Evolutionary conservation across 192 early-diverging fungal species (phyloP), one percentile per base, ranked within the genome.

Genomic region (Kappamyces sp.): DNA sequence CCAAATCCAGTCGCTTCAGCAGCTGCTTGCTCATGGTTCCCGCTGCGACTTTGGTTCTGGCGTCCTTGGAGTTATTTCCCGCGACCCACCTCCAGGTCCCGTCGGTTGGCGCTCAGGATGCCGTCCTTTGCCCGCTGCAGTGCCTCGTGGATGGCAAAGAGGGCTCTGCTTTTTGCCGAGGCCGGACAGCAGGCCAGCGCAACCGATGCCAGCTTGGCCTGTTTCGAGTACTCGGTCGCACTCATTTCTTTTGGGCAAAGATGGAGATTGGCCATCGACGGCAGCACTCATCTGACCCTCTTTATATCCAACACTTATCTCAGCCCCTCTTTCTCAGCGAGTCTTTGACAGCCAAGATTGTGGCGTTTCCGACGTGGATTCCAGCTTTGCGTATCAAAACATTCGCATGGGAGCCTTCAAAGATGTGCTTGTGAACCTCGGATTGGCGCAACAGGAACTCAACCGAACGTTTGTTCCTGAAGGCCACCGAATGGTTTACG

Each of bases 1-100:
- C 87, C 29, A 99, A 78, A 67, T 94, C 94, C 4, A 98, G 78
- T 3, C 94, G 86, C 62, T 90, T 92, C 72, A 86, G 90, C 29
- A 95, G 76, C 2, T 91, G 83, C 0, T 62, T 38, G 1, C 88
- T 88, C 2, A 95, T 75, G 8, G 76, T 79, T 5, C 91, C 93
- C 4, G 73, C 71, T 4, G 83, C 78, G 0, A 91, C 90, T 22
- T 87, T 76, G 22, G 66, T 70, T 43, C 82, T 67, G 35, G 89
- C 89, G 32, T 72, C 71, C 76, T 87, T 38, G 1, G 3, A 12
- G 39, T 31, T 8, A n/a, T 12, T 29, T 49, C 49, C 2, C 36
- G 30, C 54, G 30, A 22, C 64, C 47, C 41, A 88, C 84, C 64
- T 85, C 71, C 60, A 89, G 80, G 73, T 97, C 94, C 35, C 63